These are phyloP conservation scores for Alliaria petiolata DNA, from an alignment of 345 rosid species.

Conservation along the genomic window DNA sequence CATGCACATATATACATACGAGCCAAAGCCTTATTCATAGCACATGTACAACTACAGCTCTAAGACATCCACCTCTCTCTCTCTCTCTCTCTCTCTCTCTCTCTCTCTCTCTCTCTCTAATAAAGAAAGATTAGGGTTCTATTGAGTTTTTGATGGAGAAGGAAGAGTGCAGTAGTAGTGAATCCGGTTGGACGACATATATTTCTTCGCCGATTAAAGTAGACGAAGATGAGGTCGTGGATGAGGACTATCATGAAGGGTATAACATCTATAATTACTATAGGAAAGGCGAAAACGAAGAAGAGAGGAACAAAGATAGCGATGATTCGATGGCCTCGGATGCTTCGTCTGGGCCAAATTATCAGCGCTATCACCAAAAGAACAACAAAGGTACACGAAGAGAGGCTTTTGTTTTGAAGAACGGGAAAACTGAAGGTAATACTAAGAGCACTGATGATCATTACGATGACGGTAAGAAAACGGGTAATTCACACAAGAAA, in stretches of 20 bases:
- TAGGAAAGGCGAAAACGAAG: slow-evolving; percentile 28
- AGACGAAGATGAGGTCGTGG: slow-evolving; percentile 38
- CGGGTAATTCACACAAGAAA: slow-evolving; percentile 7
- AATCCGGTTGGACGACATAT: slow-evolving; percentile 84
- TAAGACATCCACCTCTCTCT: not conserved
- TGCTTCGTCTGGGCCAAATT: slow-evolving; percentile 64
- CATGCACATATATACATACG: slow-evolving; percentile 25
- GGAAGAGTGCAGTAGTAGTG: slow-evolving; percentile 80
- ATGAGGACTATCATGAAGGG: slow-evolving; percentile 25
- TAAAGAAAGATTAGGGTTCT: slow-evolving; percentile 27
- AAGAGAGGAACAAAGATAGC: slow-evolving; percentile 45
- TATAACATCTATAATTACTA: slow-evolving; percentile 10
- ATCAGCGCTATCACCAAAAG: slow-evolving; percentile 30
- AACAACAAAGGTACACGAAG: slow-evolving; percentile 9
- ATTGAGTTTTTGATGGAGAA: slow-evolving; percentile 30
- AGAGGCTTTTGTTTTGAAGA: slow-evolving; percentile 16
- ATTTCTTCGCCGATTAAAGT: slow-evolving; percentile 51
- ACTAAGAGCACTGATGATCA: slow-evolving; percentile 27
- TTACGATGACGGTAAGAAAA: slow-evolving; percentile 16
- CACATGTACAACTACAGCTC: slow-evolving; percentile 15
- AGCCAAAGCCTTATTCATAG: not conserved
- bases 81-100: not conserved
- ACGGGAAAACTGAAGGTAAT: slow-evolving; percentile 20
- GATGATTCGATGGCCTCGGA: slow-evolving; percentile 84
- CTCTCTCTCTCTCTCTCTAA: not conserved